phyloP scores from a whole-genome alignment of 2,329 filamentous ascomycete species.

The Pyrenophora tritici-repentis region DNA sequence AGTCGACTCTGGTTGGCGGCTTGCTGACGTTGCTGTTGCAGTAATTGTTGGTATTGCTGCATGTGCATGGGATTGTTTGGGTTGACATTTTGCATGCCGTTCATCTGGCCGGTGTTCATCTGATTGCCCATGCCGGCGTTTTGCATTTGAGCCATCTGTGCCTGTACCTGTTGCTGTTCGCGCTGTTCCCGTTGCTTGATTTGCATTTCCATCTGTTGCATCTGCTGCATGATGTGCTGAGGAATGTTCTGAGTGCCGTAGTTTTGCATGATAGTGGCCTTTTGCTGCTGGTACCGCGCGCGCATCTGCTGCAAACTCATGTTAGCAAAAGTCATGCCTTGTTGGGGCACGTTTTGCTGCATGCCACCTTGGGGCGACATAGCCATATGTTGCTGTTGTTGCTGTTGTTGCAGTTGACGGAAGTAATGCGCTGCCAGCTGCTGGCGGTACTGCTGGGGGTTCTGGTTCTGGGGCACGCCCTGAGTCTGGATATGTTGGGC shows the following conservation, averaged over 20 bases:
- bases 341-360: constrained; percentile 30
- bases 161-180: constrained; percentile 23
- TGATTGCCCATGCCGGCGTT: constrained; percentile 16
- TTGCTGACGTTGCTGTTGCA: constrained; percentile 42
- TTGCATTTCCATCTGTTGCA: constrained; percentile 37
- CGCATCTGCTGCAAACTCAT: constrained; percentile 37
- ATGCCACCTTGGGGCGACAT: constrained; percentile 30
- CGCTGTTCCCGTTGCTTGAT: constrained; percentile 31
- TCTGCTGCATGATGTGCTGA: constrained; percentile 29
- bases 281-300: constrained; percentile 30
- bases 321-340: constrained; percentile 30
- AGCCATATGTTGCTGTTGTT: constrained; percentile 36
- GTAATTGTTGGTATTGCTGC: constrained; percentile 42
- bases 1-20: constrained; percentile 43
- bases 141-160: constrained; percentile 26
- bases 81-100: constrained; percentile 24
- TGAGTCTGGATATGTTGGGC: constrained; percentile 41
- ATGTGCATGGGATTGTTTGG: constrained; percentile 36
- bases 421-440: constrained; percentile 34
- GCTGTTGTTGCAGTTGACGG: constrained; percentile 34
- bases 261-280: constrained; percentile 30
- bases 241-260: constrained; percentile 33
- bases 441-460: constrained; percentile 31
- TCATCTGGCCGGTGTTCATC: constrained; percentile 35
- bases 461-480: constrained; percentile 38